Percentiles rank a stretch among this genome's conserved stretches.
phyloP scores from a whole-genome alignment of 352 stramenopile species.

The Phytophthora hibernalis region DNA sequence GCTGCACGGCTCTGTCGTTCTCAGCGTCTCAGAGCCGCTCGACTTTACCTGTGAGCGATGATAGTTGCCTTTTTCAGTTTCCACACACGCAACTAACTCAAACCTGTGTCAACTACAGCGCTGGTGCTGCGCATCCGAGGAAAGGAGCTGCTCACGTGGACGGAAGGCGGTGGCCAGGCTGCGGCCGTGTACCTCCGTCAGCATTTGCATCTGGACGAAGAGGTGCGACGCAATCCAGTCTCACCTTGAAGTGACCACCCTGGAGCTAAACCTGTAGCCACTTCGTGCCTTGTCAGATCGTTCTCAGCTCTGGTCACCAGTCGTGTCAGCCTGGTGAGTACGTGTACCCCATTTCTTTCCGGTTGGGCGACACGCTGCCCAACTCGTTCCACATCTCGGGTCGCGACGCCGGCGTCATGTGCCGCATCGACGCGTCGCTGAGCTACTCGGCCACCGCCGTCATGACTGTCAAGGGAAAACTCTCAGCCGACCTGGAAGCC shows the following conservation, averaged over 20 bases:
- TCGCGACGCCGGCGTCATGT: conserved; percentile 36
- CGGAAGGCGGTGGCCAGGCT: conserved; percentile 40
- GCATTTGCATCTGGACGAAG: conserved; percentile 36
- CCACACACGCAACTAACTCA: conserved; percentile 5
- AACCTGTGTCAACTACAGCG: conserved; percentile 14
- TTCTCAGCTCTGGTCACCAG: conserved; percentile 52
- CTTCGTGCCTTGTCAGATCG: conserved; percentile 34
- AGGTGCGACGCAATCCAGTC: conserved; percentile 22
- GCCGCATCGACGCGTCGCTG: conserved; percentile 65
- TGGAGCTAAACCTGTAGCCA: neutral
- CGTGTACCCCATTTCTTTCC: conserved; percentile 71
- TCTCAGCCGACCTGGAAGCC: conserved; percentile 71
- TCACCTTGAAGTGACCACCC: conserved; percentile 4
- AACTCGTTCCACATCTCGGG: conserved; percentile 51
- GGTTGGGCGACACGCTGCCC: conserved; percentile 51
- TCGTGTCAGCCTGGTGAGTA: conserved; percentile 73
- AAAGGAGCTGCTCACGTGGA: conserved; percentile 46
- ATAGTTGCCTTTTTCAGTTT: neutral
- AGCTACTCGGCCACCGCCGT: conserved; percentile 70
- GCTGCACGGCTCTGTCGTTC: conserved; percentile 35
- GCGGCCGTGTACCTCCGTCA: conserved; percentile 38
- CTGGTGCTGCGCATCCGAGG: conserved; percentile 36
- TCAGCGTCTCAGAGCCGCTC: conserved; percentile 37
- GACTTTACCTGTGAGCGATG: conserved; percentile 38
- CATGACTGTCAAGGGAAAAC: conserved; percentile 70